phyloP scores from a whole-genome alignment of 2,329 filamentous ascomycete genomes.

The Byssochlamys sp. region DNA sequence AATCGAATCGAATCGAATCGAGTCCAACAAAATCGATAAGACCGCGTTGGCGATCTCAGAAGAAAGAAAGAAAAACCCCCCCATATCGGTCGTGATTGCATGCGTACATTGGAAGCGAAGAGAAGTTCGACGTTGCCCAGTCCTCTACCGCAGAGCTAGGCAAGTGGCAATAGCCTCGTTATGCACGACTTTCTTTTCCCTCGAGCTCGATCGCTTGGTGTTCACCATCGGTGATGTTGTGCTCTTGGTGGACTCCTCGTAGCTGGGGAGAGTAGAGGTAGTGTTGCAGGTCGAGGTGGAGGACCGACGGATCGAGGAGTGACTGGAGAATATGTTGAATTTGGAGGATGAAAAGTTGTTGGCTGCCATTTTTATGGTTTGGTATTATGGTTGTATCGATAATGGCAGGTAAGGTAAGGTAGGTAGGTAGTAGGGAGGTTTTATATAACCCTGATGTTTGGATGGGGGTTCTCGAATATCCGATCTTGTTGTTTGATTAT shows the following conservation, averaged over 20 bases:
- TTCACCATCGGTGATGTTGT: neutral
- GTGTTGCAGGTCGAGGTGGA: neutral
- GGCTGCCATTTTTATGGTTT: neutral
- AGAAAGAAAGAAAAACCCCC: neutral
- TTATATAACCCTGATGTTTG: too few relatives aligned
- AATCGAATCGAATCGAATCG: too few relatives aligned
- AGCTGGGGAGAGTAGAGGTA: neutral
- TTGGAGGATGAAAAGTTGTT: slow-evolving; percentile 1
- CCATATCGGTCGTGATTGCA: neutral
- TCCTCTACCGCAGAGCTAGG: neutral
- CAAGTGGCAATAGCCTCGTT: neutral
- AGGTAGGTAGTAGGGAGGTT: neutral
- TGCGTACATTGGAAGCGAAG: neutral
- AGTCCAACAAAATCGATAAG: neutral
- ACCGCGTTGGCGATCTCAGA: neutral
- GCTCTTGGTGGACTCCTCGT: neutral
- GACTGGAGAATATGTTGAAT: slow-evolving; percentile 13
- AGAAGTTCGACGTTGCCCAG: neutral
- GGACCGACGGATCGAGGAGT: neutral
- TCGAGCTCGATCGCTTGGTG: neutral
- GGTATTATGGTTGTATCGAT: neutral
- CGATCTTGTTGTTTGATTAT: neutral
- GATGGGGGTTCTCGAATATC: neutral
- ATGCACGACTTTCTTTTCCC: neutral
- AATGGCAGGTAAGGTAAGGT: neutral